phyloP scores from a whole-genome alignment of 345 rosid genomes.

The Odontarrhena argentea region DNA sequence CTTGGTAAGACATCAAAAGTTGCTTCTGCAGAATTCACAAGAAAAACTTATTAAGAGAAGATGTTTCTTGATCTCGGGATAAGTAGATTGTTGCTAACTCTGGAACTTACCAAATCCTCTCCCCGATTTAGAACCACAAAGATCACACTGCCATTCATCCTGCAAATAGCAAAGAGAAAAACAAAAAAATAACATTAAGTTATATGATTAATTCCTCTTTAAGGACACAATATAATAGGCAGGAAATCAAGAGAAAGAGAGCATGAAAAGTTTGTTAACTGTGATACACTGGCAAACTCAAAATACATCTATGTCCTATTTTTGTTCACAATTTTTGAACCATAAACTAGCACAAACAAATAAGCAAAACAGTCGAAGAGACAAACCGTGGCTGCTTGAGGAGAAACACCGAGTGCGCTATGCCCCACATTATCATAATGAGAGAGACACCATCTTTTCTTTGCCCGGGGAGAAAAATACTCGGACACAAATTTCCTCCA shows the following conservation, averaged over 20 bases:
- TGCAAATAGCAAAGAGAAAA: slow-evolving; percentile 37
- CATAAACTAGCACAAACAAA: background rate
- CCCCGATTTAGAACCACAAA: slow-evolving; percentile 89
- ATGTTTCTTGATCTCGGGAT: background rate
- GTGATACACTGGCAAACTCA: background rate
- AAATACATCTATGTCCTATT: background rate
- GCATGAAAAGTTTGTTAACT: background rate
- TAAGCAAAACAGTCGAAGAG: background rate
- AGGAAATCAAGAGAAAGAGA: background rate
- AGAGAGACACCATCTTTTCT: slow-evolving; percentile 97
- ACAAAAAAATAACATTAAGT: background rate
- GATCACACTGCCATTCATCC: slow-evolving; percentile 99
- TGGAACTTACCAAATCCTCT: slow-evolving; percentile 91
- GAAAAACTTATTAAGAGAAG: slow-evolving; percentile 17
- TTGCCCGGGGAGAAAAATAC: slow-evolving; percentile 94
- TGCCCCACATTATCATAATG: slow-evolving; percentile 85
- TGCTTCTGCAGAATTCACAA: slow-evolving; percentile 66
- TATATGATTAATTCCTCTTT: background rate
- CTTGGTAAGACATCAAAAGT: slow-evolving; percentile 95
- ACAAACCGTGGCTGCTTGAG: slow-evolving; percentile 94
- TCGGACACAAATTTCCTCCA: slow-evolving; percentile 96
- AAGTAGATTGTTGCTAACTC: slow-evolving; percentile 1
- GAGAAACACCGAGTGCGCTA: slow-evolving; percentile 92
- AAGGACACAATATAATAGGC: slow-evolving; percentile 6
- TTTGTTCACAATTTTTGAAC: slow-evolving; percentile 1